A percentile compares a stretch with the other conserved stretches of the same genome.
These are phyloP conservation scores for Agrostemma githago DNA, from an alignment of 148 eudicot species.

Conservation along the genomic window DNA sequence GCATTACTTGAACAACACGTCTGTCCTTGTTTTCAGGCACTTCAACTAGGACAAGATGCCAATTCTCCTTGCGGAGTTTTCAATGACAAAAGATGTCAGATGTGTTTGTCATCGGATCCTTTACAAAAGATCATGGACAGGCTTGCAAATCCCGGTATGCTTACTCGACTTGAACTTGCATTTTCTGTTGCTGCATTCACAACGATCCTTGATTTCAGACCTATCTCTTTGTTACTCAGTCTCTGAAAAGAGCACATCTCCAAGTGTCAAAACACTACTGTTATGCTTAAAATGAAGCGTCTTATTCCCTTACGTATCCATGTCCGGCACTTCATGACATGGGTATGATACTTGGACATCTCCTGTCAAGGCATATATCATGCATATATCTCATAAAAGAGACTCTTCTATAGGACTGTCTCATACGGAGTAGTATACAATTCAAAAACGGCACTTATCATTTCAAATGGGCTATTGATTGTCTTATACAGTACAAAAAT, in stretches of 20 bases:
- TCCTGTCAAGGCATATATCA: no score
- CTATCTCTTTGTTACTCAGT: not conserved
- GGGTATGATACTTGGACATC: no score
- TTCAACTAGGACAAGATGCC: conserved; percentile 79
- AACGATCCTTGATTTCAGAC: not conserved
- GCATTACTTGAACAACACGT: not conserved
- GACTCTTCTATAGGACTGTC: no score
- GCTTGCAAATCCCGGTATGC: conserved; percentile 71
- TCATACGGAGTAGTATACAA: no score
- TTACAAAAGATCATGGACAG: conserved; percentile 88
- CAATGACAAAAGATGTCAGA: conserved; percentile 80
- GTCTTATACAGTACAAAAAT: no score
- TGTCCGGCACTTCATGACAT: no score
- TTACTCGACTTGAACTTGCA: not conserved
- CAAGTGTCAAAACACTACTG: no score
- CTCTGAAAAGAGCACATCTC: not conserved
- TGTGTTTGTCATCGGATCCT: conserved; percentile 91
- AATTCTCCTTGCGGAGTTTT: conserved; percentile 53
- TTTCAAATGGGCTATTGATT: no score
- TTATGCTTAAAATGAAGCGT: no score
- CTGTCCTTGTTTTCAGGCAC: conserved; percentile 44
- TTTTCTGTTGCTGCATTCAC: not conserved
- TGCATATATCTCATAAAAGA: no score
- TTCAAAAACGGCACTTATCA: no score
- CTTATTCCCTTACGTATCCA: no score